Evolutionary conservation across 116 monocot species (phyloP).

Genomic region (Posidonia oceanica): DNA sequence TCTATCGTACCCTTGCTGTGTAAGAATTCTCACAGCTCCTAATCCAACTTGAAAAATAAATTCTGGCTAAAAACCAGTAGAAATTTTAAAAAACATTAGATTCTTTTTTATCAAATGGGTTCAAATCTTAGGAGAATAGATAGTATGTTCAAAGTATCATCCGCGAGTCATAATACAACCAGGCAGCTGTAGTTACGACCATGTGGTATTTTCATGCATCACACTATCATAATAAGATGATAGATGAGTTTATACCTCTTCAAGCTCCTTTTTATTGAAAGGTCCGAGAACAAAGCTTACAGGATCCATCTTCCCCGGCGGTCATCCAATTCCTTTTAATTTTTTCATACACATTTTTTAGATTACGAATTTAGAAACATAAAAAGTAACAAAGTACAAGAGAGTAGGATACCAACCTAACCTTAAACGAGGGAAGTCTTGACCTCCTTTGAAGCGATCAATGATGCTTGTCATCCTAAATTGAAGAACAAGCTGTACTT

Average conservation of each 20-base stretch:
- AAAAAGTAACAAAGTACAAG: neutral
- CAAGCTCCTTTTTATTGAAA: constrained; percentile 66
- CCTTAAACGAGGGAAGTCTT: constrained; percentile 84
- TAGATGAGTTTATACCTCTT: constrained; percentile 48
- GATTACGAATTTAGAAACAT: neutral
- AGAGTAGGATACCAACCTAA: constrained; percentile 26
- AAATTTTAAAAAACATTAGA: no score
- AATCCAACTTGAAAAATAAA: no score
- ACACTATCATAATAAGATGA: no score
- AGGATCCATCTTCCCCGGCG: constrained; percentile 89
- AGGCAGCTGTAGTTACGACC: no score
- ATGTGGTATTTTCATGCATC: no score
- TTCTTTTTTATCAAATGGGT: no score
- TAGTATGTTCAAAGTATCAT: no score
- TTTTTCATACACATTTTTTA: constrained; percentile 3
- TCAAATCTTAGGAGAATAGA: no score
- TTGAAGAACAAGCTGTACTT: neutral
- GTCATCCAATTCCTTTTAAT: constrained; percentile 97
- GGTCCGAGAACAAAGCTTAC: constrained; percentile 71
- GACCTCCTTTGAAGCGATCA: constrained; percentile 65
- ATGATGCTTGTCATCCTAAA: constrained; percentile 90
- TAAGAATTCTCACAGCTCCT: no score
- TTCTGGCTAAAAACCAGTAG: no score
- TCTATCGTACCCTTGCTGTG: no score
- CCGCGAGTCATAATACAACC: no score